These are phyloP conservation scores for Ilyonectria sp. DNA, from an alignment of 2,329 filamentous ascomycete species.

Conservation along the genomic window DNA sequence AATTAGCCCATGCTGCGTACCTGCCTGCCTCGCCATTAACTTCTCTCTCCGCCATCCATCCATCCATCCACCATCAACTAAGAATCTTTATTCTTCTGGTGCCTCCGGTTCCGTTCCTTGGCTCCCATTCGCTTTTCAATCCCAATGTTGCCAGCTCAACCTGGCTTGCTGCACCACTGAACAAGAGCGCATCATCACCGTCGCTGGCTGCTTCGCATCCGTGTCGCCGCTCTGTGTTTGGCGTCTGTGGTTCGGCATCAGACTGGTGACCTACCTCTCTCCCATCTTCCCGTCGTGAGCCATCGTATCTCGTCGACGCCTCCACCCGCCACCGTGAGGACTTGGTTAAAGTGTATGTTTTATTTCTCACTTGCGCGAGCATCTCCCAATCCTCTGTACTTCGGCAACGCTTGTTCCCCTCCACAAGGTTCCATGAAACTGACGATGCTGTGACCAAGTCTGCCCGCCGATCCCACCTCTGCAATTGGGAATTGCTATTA, in stretches of 20 bases:
- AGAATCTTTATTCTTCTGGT: background rate
- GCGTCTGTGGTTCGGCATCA: background rate
- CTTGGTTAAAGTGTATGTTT: background rate
- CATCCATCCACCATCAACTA: slow-evolving; percentile 6
- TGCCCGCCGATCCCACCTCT: slow-evolving; percentile 5
- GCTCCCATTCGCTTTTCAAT: background rate
- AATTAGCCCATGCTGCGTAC: slow-evolving; percentile 28
- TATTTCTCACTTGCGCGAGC: background rate
- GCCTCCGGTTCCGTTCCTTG: background rate
- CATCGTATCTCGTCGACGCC: background rate
- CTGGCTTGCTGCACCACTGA: slow-evolving; percentile 9
- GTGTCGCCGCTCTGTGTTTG: slow-evolving; percentile 5
- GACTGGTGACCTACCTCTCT: slow-evolving; percentile 2
- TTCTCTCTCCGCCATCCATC: slow-evolving; percentile 26
- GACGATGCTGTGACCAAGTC: slow-evolving; percentile 6
- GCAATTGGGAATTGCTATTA: slow-evolving; percentile 16
- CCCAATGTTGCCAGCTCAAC: slow-evolving; percentile 2
- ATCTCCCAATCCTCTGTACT: background rate
- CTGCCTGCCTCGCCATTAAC: slow-evolving; percentile 25
- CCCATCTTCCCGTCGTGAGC: slow-evolving; percentile 6
- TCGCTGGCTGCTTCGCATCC: slow-evolving; percentile 8
- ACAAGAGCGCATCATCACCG: slow-evolving; percentile 11
- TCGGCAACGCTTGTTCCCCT: background rate
- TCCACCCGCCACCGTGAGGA: background rate
- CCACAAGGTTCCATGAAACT: background rate